phyloP scores from a whole-genome alignment of 768 basidiomycete species.

The Tephrocybe rancida region DNA sequence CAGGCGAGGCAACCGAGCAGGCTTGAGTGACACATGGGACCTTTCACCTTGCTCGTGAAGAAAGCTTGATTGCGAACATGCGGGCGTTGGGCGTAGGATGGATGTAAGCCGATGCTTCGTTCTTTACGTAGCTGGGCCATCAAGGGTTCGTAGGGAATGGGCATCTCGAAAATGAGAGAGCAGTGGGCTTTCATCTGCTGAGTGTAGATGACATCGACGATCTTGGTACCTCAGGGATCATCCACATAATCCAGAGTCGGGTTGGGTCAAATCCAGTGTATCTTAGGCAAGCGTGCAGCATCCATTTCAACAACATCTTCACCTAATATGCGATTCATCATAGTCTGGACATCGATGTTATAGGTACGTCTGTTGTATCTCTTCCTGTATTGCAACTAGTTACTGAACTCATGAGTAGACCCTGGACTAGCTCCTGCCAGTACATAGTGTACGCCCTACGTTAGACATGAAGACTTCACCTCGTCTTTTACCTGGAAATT shows the following conservation, averaged over 20 bases:
- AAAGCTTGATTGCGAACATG: slow-evolving; percentile 80
- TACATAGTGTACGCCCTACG: slow-evolving; percentile 36
- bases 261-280: slow-evolving; percentile 80
- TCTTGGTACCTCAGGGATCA: slow-evolving; percentile 68
- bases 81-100: slow-evolving; percentile 82
- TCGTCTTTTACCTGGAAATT: slow-evolving; percentile 65
- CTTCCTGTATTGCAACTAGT: background rate
- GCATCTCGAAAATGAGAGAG: slow-evolving; percentile 66
- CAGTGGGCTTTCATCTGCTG: slow-evolving; percentile 81
- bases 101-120: slow-evolving; percentile 30
- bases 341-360: slow-evolving; percentile 82
- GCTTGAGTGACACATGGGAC: slow-evolving; percentile 82
- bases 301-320: too few species aligned
- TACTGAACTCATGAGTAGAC: slow-evolving; percentile 46
- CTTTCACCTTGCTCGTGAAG: slow-evolving; percentile 83
- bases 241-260: slow-evolving; percentile 67
- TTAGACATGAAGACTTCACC: background rate
- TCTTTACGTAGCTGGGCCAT: slow-evolving; percentile 22
- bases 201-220: slow-evolving; percentile 86
- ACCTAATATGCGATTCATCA: too few species aligned
- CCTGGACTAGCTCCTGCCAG: slow-evolving; percentile 81
- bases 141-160: slow-evolving; percentile 45
- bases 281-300: slow-evolving; percentile 50
- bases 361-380: slow-evolving; percentile 43
- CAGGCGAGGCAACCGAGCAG: slow-evolving; percentile 60